Conservation (phyloP, 2,329 filamentous ascomycete genomes). For the Ophiostoma himal-ulmi region DNA sequence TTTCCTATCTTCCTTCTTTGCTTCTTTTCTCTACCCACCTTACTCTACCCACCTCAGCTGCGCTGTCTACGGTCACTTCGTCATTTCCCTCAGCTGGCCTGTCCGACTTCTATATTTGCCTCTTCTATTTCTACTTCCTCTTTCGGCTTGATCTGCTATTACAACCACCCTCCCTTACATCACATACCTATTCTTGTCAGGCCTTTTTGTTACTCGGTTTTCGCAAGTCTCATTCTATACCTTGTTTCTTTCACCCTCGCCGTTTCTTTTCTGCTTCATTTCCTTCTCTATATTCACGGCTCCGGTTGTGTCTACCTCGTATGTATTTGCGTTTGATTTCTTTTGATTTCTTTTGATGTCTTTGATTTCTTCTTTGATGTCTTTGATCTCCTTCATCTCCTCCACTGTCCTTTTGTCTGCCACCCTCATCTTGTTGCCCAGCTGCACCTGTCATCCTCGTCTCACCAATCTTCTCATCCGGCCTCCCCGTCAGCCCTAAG, state of each 20-base stretch:
- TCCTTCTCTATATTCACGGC: background rate
- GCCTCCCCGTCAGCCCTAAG: constrained; percentile 22
- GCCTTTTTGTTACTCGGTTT: background rate
- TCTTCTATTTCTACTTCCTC: constrained; percentile 22
- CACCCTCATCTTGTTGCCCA: constrained; percentile 1
- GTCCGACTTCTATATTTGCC: background rate
- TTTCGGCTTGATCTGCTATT: constrained; percentile 20
- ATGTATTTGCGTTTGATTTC: constrained; percentile 18
- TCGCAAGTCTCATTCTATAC: background rate
- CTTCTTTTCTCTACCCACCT: background rate
- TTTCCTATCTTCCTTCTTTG: background rate
- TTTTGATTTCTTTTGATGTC: background rate
- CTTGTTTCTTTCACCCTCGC: background rate
- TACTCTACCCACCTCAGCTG: background rate
- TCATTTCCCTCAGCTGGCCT: constrained; percentile 4
- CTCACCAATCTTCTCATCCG: background rate
- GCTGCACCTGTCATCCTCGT: constrained; percentile 4
- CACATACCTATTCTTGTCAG: background rate
- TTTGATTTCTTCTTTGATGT: constrained; percentile 12
- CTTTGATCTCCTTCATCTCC: background rate
- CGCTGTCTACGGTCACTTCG: background rate
- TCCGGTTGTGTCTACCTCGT: background rate
- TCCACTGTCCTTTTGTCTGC: background rate
- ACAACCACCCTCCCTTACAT: constrained; percentile 6
- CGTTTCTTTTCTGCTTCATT: background rate